Evolutionary conservation across 169 alveolate species (phyloP).

Genomic region (Plasmodium relictum): DNA sequence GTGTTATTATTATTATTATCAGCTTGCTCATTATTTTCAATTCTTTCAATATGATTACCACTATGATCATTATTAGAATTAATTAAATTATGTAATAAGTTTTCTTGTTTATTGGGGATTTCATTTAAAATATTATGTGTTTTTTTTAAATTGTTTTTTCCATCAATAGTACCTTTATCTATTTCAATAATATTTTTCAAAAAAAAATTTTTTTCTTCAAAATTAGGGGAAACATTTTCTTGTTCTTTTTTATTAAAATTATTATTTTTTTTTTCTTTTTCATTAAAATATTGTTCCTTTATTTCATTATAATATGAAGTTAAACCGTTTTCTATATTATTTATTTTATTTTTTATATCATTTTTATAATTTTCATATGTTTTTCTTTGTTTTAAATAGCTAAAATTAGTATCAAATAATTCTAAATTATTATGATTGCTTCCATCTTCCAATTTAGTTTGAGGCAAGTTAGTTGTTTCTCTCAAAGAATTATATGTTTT

Average conservation of each 20-base stretch:
- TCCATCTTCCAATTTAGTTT: neutral
- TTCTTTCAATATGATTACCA: too few species aligned
- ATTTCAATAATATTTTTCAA: too few species aligned
- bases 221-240: neutral
- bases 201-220: neutral
- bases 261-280: neutral
- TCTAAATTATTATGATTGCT: neutral
- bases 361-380: slow-evolving; percentile 16
- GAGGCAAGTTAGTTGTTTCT: neutral
- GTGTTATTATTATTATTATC: too few species aligned
- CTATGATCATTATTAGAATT: too few species aligned
- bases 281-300: neutral
- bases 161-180: too few species aligned
- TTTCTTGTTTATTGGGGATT: too few species aligned
- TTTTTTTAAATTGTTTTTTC: too few species aligned
- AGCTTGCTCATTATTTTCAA: too few species aligned
- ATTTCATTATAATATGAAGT: too few species aligned
- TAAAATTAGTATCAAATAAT: neutral
- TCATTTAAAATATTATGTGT: too few species aligned
- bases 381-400: slow-evolving; percentile 33
- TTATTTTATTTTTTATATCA: slow-evolving; percentile 23
- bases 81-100: too few species aligned
- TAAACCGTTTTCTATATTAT: slow-evolving; percentile 1
- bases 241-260: neutral
- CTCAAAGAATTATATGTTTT: neutral